These are phyloP conservation scores for Globisporangium polare DNA, from an alignment of 352 stramenopile species.

Conservation along the genomic window DNA sequence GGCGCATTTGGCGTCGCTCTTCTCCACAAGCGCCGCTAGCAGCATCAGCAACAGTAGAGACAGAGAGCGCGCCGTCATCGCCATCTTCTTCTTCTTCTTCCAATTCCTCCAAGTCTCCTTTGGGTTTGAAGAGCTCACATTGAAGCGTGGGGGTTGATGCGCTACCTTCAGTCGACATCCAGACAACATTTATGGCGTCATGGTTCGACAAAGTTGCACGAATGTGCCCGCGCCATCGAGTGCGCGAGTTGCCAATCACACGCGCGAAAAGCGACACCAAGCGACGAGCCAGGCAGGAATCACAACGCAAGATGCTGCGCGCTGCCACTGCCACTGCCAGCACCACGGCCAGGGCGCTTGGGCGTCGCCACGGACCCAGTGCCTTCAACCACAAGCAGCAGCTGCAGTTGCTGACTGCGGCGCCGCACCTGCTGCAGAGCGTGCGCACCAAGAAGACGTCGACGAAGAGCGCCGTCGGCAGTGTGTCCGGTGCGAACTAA, in stretches of 20 bases:
- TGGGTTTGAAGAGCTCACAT: slow-evolving; percentile 12
- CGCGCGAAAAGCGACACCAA: slow-evolving; percentile 3
- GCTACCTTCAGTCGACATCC: not conserved
- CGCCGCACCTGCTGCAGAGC: slow-evolving; percentile 5
- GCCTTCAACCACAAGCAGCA: not conserved
- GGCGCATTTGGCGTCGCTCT: slow-evolving; percentile 34
- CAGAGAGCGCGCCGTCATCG: not conserved
- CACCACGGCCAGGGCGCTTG: not conserved
- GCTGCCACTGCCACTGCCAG: not conserved
- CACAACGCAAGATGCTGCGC: slow-evolving; percentile 3
- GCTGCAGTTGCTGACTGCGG: not conserved
- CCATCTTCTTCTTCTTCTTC: not conserved
- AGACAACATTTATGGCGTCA: too few species aligned
- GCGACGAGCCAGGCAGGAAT: not conserved
- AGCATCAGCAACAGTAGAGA: not conserved
- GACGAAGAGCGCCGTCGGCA: slow-evolving; percentile 12
- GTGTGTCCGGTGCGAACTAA: not conserved
- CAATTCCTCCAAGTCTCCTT: too few species aligned
- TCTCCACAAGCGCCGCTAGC: not conserved
- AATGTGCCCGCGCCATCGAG: not conserved
- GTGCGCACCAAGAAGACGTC: slow-evolving; percentile 21
- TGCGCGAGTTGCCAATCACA: slow-evolving; percentile 3
- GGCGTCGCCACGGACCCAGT: not conserved
- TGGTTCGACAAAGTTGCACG: not conserved
- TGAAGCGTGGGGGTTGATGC: slow-evolving; percentile 4